Percentiles rank a stretch among this genome's conserved stretches.
Conservation (phyloP, 2,329 filamentous ascomycete genomes). For the Paecilomyces sp. region DNA sequence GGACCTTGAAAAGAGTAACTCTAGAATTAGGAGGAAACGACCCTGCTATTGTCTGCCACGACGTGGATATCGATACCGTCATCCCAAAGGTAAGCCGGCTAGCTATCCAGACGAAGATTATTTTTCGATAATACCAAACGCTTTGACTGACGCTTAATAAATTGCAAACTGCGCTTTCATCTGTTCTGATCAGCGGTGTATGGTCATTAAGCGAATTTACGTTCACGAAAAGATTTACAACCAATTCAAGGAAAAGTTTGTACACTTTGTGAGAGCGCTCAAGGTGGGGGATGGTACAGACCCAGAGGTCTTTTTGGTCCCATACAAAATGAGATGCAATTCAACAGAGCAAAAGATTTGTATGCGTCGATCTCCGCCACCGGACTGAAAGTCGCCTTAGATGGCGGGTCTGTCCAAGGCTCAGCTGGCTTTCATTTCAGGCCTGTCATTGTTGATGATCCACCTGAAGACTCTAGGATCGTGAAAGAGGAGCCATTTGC, state of each 20-base stretch:
- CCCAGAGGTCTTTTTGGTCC: not conserved
- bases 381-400: not conserved
- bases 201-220: not conserved
- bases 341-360: not conserved
- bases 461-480: not conserved
- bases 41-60: not conserved
- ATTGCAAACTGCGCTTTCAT: too few species aligned
- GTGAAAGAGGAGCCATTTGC: slow-evolving; percentile 1
- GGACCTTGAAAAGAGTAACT: not conserved
- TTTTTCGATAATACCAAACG: too few species aligned
- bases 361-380: not conserved
- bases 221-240: not conserved
- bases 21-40: not conserved
- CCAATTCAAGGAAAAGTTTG: not conserved
- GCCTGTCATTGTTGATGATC: slow-evolving; percentile 1
- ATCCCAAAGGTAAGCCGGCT: not conserved
- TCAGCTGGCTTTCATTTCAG: not conserved
- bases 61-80: not conserved
- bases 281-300: too few species aligned
- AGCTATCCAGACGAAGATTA: too few species aligned
- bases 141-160: too few species aligned
- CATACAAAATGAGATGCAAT: slow-evolving; percentile 1
- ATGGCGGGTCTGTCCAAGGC: not conserved
- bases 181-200: not conserved
- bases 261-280: too few species aligned